Conservation (phyloP, 805 yeast species). For the Clavispora vitiphila region DNA sequence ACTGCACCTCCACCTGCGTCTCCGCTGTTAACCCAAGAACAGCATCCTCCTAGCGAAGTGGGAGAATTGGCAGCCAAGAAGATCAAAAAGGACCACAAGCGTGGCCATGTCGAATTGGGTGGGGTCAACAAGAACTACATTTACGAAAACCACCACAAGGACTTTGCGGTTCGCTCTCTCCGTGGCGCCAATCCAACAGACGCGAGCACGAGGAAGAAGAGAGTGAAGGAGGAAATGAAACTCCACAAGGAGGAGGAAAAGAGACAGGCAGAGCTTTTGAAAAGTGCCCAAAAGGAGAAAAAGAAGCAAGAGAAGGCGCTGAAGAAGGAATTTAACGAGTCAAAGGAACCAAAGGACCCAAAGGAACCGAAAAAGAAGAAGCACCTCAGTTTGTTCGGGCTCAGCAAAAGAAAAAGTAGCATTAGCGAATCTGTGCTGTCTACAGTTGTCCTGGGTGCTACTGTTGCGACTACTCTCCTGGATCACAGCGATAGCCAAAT, state of each 20-base stretch:
- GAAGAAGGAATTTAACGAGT: conserved; percentile 2
- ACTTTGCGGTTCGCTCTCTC: conserved; percentile 11
- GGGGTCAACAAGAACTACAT: conserved; percentile 12
- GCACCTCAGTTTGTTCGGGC: conserved; percentile 6
- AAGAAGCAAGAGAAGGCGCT: conserved; percentile 1
- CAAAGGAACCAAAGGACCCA: no score
- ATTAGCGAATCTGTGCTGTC: conserved; percentile 1
- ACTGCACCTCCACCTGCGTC: conserved; percentile 4
- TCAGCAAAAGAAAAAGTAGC: conserved; percentile 7
- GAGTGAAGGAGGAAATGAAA: conserved; percentile 9
- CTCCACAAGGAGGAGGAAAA: conserved; percentile 10
- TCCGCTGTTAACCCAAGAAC: not conserved
- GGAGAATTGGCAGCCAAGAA: conserved; percentile 9
- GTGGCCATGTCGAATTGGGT: conserved; percentile 9
- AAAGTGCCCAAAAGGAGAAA: conserved; percentile 7
- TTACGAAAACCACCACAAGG: conserved; percentile 15
- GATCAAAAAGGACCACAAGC: conserved; percentile 7
- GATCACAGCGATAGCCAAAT: not conserved
- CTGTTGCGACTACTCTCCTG: not conserved
- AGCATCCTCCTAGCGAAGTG: conserved; percentile 1
- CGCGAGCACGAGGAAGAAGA: conserved; percentile 3
- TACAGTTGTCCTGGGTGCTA: not conserved
- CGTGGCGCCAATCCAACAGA: conserved; percentile 5
- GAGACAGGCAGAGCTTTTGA: conserved; percentile 1
- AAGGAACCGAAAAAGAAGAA: conserved; percentile 7